Evolutionary conservation across 441 rosid species (phyloP).

Genomic region (Erodium moschatum): DNA sequence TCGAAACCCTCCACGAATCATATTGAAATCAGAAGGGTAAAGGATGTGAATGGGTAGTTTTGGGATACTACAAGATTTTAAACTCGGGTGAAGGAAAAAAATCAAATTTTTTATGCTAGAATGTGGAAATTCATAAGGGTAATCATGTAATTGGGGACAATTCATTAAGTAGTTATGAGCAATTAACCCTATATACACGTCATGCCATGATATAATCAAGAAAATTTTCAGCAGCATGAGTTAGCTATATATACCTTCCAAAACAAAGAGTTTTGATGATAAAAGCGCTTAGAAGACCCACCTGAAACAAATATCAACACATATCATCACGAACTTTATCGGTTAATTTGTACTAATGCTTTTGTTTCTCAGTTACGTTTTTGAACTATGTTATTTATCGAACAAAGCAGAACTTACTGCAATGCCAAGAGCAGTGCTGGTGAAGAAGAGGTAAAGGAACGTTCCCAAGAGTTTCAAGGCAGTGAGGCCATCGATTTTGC

Average conservation of each 20-base stretch:
- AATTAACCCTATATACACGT: not conserved
- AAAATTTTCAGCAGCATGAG: not conserved
- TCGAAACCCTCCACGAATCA: no score
- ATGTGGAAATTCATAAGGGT: no score
- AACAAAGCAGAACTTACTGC: slow-evolving; percentile 35
- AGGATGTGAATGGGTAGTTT: no score
- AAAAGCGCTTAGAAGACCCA: slow-evolving; percentile 53
- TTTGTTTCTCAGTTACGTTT: no score
- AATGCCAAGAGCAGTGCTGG: slow-evolving; percentile 52
- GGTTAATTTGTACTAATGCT: no score
- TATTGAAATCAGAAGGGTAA: no score
- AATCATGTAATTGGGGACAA: no score
- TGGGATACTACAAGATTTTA: no score
- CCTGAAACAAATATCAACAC: slow-evolving; percentile 31
- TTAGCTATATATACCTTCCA: slow-evolving; percentile 38
- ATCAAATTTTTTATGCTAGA: no score
- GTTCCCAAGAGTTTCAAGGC: slow-evolving; percentile 43
- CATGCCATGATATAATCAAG: not conserved
- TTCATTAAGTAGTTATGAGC: no score
- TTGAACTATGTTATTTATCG: not conserved
- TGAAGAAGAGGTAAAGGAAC: slow-evolving; percentile 57
- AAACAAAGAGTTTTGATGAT: slow-evolving; percentile 65
- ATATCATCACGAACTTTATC: not conserved
- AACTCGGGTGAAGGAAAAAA: no score
- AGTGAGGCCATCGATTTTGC: slow-evolving; percentile 26